Conservation (phyloP, 116 monocot genomes). For the Phalaenopsis hybrid region DNA sequence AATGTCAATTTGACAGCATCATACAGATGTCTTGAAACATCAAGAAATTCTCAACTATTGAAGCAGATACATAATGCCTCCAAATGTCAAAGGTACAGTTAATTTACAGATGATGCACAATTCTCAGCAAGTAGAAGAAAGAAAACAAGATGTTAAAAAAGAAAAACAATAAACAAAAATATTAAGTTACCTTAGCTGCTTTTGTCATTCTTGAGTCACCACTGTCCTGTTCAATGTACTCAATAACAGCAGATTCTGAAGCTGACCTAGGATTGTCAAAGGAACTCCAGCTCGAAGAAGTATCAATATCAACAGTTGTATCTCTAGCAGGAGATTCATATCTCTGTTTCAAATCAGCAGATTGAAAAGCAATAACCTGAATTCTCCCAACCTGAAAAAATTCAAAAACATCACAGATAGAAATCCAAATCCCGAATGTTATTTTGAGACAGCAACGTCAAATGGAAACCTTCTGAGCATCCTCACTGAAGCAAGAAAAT, state of each 20-base stretch:
- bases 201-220: constrained; percentile 58
- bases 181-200: constrained; percentile 40
- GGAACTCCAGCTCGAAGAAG: constrained; percentile 49
- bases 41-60: not conserved
- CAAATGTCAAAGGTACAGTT: not conserved
- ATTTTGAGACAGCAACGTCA: constrained; percentile 1
- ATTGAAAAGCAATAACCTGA: constrained; percentile 97
- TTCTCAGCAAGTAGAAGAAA: not conserved
- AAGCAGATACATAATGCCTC: not conserved
- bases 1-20: not conserved
- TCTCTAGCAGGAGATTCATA: constrained; percentile 22
- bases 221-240: constrained; percentile 56
- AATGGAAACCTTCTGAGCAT: constrained; percentile 60
- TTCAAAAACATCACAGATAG: constrained; percentile 7
- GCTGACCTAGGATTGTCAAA: constrained; percentile 37
- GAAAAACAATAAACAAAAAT: not conserved
- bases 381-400: constrained; percentile 75
- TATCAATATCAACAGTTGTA: constrained; percentile 52
- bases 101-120: not conserved
- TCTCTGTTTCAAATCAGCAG: constrained; percentile 58
- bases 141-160: not conserved
- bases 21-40: not conserved
- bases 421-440: not conserved
- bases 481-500: constrained; percentile 95
- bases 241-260: constrained; percentile 34